Evolutionary conservation across 768 basidiomycete species (phyloP), one percentile per base, ranked within the genome.

Genomic region (Panellus pusillus): DNA sequence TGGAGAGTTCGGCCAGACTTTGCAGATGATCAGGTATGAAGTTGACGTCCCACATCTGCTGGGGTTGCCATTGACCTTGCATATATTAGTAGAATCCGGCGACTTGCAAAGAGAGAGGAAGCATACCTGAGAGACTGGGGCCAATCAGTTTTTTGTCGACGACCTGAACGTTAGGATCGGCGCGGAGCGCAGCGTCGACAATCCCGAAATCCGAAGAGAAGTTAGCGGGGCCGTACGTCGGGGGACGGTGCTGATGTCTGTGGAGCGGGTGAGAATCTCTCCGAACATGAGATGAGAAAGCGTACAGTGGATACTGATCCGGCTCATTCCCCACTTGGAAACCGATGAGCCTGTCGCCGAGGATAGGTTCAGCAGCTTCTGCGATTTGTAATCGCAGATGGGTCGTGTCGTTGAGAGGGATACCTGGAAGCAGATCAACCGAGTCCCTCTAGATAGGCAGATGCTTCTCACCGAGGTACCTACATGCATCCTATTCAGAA

Each of bases 311-410:
- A 53, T 81, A 84, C 39, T 81, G 67, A 66, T 82, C 80, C 9
- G 73, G 80, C 68, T 91, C 88, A 67, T 92, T 91, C 1, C 84
- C 89, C 5, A 82, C 78, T 66, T 91, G 86, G 18, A 89, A 70
- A 0, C 86, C 90, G 35, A 88, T 66, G 13, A 93, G 74, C 56
- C 78, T 71, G 54, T 82, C 71, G 0, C 91, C 91, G 0, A 93
- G 73, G 54, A 91, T 84, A n/a, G 67, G 53, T 61, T 91, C 79
- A 3, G 82, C 86, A 46, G 73, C 66, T 61, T 85, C 80, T 6
- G 80, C 85, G 41, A 89, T 83, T 13, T 66, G 72, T 4, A 86
- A 69, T 13, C 79, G 70, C 65, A 79, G 78, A 62, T 83, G 70
- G 37, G 71, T 61, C 14, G 81, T 80, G 47, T 88, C 80, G 61